A percentile compares a stretch with the other conserved stretches of the same genome.
Evolutionary conservation across 768 basidiomycete species (phyloP).

Genomic region (Tricholoma terreum): DNA sequence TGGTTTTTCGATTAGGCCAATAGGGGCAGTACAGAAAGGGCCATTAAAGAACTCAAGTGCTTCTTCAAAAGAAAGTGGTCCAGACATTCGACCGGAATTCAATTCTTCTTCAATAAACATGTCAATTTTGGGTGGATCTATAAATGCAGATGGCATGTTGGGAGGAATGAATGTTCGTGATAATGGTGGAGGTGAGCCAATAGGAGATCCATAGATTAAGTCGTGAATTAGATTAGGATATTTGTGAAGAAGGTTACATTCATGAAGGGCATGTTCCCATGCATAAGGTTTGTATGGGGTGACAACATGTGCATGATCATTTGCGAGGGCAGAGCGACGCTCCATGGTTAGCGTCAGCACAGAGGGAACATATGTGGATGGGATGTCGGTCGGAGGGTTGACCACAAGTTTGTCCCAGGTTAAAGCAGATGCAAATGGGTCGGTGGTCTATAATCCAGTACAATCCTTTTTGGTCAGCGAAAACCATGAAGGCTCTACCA

Average conservation of each 20-base stretch:
- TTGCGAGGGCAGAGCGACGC: not conserved
- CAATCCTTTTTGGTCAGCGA: not conserved
- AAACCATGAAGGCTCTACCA: not conserved
- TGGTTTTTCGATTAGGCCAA: not conserved
- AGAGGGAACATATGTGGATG: not conserved
- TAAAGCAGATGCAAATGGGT: slow-evolving; percentile 4
- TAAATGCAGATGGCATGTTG: not conserved
- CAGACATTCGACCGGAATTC: not conserved
- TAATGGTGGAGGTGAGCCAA: not conserved
- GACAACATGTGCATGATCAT: not conserved
- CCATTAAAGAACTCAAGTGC: not conserved
- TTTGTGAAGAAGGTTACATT: not conserved
- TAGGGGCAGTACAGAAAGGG: not conserved
- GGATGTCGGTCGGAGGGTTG: not conserved
- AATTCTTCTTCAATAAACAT: not conserved
- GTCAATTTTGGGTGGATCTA: not conserved
- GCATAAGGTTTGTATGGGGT: not conserved
- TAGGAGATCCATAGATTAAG: not conserved
- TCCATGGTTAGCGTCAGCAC: not conserved
- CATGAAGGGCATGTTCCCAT: not conserved
- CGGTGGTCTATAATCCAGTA: not conserved
- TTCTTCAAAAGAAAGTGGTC: not conserved
- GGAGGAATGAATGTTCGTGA: not conserved
- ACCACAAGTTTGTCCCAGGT: not conserved
- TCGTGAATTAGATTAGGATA: not conserved